Evolutionary conservation across 2,329 filamentous ascomycete species (phyloP), one percentile per base, ranked within the genome.

Genomic region (Alternaria consortialis): DNA sequence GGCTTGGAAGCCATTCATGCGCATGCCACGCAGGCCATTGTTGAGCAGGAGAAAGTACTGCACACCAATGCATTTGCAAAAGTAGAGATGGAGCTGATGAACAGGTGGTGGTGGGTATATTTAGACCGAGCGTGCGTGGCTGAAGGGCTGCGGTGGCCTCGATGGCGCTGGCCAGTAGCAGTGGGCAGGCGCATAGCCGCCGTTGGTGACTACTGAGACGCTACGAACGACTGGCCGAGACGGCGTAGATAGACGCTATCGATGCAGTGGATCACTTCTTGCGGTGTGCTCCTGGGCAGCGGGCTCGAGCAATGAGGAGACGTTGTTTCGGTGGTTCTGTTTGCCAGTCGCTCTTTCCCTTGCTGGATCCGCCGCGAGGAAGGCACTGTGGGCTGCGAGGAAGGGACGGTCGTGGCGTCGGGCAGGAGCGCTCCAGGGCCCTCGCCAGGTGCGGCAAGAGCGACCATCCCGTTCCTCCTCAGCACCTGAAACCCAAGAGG

Each of bases 301-400:
- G 40, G 23, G 60, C 61, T 64, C 56, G 65, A 68, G 68, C 68
- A 74, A 74, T 73, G 69, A 69, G 69, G 48, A 63, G 40, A 58
- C 60, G 59, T 31, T 47, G 50, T 54, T 62, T 60, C 54, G 44
- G 39, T 53, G 43, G 47, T 31, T 39, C 42, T 55, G 61, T 63
- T 55, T 66, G 63, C 50, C 50, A 52, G 50, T 40, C 50, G 34
- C 36, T 37, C 50, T 52, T 52, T 17, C 64, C 62, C 58, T 61
- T 65, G 59, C 59, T 53, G 46, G 31, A 31, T 31, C 29, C 31
- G 31, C 46, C 34, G 42, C 27, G n/a, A 40, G 55, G 50, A 44
- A 40, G 34, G 50, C 37, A 53, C 25, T 20, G 27, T 47, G 27
- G n/a, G 15, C 44, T 47, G 44, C 27, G 44, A 47, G 44, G 44